phyloP scores from a whole-genome alignment of 2,329 filamentous ascomycete species.

The Ophiostoma sp. region DNA sequence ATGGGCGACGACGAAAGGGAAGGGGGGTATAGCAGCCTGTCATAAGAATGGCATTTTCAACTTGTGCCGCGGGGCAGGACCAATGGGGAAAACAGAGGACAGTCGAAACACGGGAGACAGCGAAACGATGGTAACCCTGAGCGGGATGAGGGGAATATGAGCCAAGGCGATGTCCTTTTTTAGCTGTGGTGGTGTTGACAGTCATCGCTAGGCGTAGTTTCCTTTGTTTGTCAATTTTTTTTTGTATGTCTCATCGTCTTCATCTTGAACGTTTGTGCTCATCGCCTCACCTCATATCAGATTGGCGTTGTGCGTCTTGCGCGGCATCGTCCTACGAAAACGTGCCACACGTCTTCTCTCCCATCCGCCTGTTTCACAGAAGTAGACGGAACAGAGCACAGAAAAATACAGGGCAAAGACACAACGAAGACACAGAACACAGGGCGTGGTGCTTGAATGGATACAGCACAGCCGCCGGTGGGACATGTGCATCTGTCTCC shows the following conservation, averaged over 20 bases:
- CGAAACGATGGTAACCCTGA: conserved; percentile 1
- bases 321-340: not conserved
- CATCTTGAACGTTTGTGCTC: not conserved
- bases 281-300: not conserved
- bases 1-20: not conserved
- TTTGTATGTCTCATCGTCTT: not conserved
- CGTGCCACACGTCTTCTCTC: not conserved
- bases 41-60: not conserved
- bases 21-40: conserved; percentile 3
- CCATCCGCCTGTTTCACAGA: not conserved
- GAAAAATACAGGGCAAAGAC: not conserved
- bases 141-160: not conserved
- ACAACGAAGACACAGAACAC: not conserved
- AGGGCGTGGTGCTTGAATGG: not conserved
- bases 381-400: not conserved
- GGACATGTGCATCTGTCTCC: not conserved
- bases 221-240: not conserved
- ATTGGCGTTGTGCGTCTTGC: not conserved
- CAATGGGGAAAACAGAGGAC: conserved; percentile 16
- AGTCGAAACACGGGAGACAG: conserved; percentile 18
- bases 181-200: not conserved
- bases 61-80: not conserved
- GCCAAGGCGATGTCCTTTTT: not conserved
- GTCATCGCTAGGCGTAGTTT: not conserved
- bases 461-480: not conserved